Evolutionary conservation across 2,329 filamentous ascomycete species (phyloP).

Genomic region (Orbilia brochopaga): DNA sequence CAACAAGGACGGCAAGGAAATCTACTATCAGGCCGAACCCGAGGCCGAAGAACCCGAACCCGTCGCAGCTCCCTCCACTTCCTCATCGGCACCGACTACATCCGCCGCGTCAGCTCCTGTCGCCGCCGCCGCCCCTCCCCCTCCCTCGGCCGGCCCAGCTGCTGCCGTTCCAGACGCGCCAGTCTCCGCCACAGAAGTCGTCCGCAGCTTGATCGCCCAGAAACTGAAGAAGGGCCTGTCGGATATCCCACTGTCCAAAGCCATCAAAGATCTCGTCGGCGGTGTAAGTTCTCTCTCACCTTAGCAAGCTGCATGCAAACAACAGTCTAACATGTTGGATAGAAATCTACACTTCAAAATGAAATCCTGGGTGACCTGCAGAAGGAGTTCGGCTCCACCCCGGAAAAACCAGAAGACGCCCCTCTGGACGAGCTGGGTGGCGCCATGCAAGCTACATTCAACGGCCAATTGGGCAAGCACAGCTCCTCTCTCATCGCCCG

Average conservation of each 20-base stretch:
- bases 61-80: slow-evolving; percentile 60
- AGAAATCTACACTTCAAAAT: slow-evolving; percentile 78
- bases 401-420: slow-evolving; percentile 97
- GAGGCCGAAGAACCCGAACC: slow-evolving; percentile 85
- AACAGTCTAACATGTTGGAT: background rate
- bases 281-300: slow-evolving; percentile 19
- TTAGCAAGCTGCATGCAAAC: background rate
- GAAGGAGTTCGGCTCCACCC: slow-evolving; percentile 97
- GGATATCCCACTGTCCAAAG: slow-evolving; percentile 91
- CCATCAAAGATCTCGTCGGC: slow-evolving; percentile 90
- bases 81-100: slow-evolving; percentile 58
- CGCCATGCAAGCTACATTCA: slow-evolving; percentile 97
- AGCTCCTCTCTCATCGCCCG: slow-evolving; percentile 90
- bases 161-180: slow-evolving; percentile 84
- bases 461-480: slow-evolving; percentile 96
- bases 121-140: slow-evolving; percentile 64
- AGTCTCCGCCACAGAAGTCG: slow-evolving; percentile 85
- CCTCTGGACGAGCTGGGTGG: slow-evolving; percentile 94
- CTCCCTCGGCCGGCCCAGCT: slow-evolving; percentile 79
- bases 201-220: slow-evolving; percentile 87
- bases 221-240: slow-evolving; percentile 93
- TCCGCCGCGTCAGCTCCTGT: slow-evolving; percentile 59
- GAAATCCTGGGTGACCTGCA: slow-evolving; percentile 97
- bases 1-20: slow-evolving; percentile 99
- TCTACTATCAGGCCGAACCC: slow-evolving; percentile 98